Base-by-base conservation (phyloP, 192 early-diverging fungal genomes). In the Coemansia sp. region DNA sequence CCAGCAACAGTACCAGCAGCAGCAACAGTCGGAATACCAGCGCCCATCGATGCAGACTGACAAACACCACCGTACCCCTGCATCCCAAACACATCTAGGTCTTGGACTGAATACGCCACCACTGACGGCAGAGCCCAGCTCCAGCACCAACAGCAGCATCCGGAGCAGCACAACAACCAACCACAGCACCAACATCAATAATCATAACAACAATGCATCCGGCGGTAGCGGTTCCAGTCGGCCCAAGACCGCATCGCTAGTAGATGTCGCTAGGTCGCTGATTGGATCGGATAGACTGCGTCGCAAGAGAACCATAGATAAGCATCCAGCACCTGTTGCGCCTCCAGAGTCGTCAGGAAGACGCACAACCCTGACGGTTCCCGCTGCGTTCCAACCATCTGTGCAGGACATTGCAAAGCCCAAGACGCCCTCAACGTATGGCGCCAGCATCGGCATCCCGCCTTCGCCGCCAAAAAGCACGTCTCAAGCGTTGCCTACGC, bases 381-480 rank as follows among this genome's bases (percentile, higher is more conserved):
- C 57, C 8, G 19, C 38, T 5, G 57, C 57, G 16, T 41, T 59
- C 57, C 57, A 59, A 38, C 57, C 57, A 16, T 59, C 57, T 1
- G 57, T 41, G 12, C 44, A 46, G 37, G 58, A 46, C 43, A 25
- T 44, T 11, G 45, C 59, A 38, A 68, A 55, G 41, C 14, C 51
- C 5, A 61, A 67, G 38, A 39, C 46, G 20, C 59, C 68, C 3
- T 44, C 68, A 9, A 22, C 61, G 19, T 63, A 69, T 39, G 65
- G 62, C 25, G 44, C 41, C 42, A 64, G 62, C n/a, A 14, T 76
- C 37, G 71, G 71, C 42, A 60, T 76, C 42, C 74, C 74, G 53
- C 61, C 75, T 0, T 64, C 74, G 17, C 69, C 75, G 14, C 65
- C 46, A n/a, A 43, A 51, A 40, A 50, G 61, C 40, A 22, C 43